phyloP scores from a whole-genome alignment of 148 eudicot genomes.

The Silene uniflora region DNA sequence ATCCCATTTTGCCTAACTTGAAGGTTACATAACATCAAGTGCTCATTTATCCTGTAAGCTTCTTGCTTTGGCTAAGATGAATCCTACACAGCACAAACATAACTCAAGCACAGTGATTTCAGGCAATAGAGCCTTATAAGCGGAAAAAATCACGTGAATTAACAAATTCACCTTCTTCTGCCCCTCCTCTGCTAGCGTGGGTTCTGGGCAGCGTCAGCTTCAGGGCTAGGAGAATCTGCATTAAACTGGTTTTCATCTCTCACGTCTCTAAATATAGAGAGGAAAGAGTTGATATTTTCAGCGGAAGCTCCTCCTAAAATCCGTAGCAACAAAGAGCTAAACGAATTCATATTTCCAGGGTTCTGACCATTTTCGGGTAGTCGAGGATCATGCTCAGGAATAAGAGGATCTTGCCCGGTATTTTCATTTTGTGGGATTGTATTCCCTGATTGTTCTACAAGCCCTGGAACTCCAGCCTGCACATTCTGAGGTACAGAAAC shows the following conservation, averaged over 20 bases:
- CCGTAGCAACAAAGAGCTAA: constrained; percentile 83
- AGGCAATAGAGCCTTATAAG: constrained; percentile 1
- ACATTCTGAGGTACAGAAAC: constrained; percentile 36
- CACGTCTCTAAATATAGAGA: constrained; percentile 81
- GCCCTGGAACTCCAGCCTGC: constrained; percentile 33
- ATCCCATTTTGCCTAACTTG: background rate
- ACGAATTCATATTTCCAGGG: constrained; percentile 79
- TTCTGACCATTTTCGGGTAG: constrained; percentile 57
- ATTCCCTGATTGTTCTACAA: constrained; percentile 35
- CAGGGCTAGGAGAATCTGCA: constrained; percentile 46
- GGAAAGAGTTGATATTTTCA: constrained; percentile 80
- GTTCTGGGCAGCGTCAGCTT: constrained; percentile 32
- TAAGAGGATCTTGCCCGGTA: constrained; percentile 37
- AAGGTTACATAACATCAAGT: too few relatives aligned
- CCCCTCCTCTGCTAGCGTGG: constrained; percentile 28
- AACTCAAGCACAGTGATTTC: too few relatives aligned
- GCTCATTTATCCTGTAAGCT: too few relatives aligned
- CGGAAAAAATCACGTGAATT: background rate
- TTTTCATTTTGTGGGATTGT: constrained; percentile 30
- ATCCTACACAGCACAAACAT: too few relatives aligned
- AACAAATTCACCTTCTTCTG: background rate
- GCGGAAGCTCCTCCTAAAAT: constrained; percentile 89
- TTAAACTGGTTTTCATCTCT: constrained; percentile 78
- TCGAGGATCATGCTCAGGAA: constrained; percentile 44
- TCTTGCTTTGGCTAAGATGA: too few relatives aligned